Conservation (phyloP, 805 yeast species). For the Nakazawaea peltata region DNA sequence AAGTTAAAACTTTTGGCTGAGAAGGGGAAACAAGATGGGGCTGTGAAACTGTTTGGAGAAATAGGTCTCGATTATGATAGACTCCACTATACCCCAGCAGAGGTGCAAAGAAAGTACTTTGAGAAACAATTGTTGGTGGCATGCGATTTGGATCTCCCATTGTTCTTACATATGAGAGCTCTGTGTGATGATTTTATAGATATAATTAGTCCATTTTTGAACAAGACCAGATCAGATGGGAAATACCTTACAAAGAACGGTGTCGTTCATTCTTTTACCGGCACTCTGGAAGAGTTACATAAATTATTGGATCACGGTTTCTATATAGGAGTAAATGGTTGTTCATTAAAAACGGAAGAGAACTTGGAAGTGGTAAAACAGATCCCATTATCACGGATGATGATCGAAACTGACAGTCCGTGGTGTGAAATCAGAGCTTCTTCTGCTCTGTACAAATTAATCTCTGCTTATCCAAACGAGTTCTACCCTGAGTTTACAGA, state of each 20-base stretch:
- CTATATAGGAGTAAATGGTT: slow-evolving; percentile 84
- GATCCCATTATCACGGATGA: slow-evolving; percentile 63
- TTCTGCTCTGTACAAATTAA: slow-evolving; percentile 60
- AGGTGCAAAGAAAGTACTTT: slow-evolving; percentile 62
- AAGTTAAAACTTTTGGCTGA: slow-evolving; percentile 41
- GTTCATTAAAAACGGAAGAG: slow-evolving; percentile 76
- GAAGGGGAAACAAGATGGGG: slow-evolving; percentile 38
- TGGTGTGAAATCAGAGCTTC: slow-evolving; percentile 94
- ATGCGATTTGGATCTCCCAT: slow-evolving; percentile 53
- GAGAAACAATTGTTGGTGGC: slow-evolving; percentile 64
- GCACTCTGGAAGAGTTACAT: slow-evolving; percentile 55
- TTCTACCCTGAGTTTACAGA: slow-evolving; percentile 36
- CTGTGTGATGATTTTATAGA: slow-evolving; percentile 73
- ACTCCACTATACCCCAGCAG: slow-evolving; percentile 62
- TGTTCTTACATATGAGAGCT: slow-evolving; percentile 85
- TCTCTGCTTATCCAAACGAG: slow-evolving; percentile 48
- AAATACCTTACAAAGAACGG: slow-evolving; percentile 38
- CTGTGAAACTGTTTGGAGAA: slow-evolving; percentile 85
- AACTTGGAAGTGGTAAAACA: slow-evolving; percentile 55
- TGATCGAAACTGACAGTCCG: slow-evolving; percentile 95
- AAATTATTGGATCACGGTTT: slow-evolving; percentile 51
- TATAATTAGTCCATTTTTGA: slow-evolving; percentile 55
- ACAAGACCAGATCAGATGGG: slow-evolving; percentile 26
- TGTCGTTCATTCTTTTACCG: slow-evolving; percentile 96
- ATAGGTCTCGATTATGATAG: slow-evolving; percentile 94